These are phyloP conservation scores for Pyrenula massariospora DNA, from an alignment of 495 filamentous ascomycete genomes.

Conservation along the genomic window DNA sequence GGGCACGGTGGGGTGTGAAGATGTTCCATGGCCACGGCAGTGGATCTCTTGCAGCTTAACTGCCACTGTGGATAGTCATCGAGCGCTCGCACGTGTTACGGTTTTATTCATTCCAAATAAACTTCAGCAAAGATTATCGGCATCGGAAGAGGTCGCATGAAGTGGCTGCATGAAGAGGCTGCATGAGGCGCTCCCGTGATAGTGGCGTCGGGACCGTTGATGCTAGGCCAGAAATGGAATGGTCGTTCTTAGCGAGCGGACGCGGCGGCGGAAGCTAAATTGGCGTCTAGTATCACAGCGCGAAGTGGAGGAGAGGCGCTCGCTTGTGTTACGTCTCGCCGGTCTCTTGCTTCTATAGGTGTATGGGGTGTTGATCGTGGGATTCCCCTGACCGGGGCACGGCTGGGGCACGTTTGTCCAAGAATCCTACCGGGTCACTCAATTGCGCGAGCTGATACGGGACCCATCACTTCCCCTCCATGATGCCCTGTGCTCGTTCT, in stretches of 20 bases:
- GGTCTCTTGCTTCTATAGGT: background rate
- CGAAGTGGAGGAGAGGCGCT: background rate
- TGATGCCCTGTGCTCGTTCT: background rate
- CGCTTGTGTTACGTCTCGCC: background rate
- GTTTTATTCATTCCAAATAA: background rate
- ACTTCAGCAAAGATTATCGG: background rate
- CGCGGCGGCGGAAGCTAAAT: background rate
- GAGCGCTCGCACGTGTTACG: background rate
- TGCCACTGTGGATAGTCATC: background rate
- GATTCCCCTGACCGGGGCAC: background rate
- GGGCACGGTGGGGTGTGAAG: too few relatives aligned
- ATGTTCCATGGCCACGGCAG: background rate
- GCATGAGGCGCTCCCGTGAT: background rate
- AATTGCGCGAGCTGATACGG: slow-evolving; percentile 43
- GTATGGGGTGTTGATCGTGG: background rate
- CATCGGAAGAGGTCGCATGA: background rate
- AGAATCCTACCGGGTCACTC: slow-evolving; percentile 59
- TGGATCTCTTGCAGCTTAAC: background rate
- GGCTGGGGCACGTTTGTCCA: slow-evolving; percentile 20
- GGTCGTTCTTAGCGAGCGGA: background rate
- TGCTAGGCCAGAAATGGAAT: background rate
- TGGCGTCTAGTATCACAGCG: background rate
- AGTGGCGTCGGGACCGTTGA: background rate
- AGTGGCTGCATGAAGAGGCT: too few relatives aligned
- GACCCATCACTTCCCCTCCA: background rate